Evolutionary conservation across 148 eudicot genomes (phyloP), one percentile per base, ranked within the genome.

Genomic region (Dysphania ambrosioides): DNA sequence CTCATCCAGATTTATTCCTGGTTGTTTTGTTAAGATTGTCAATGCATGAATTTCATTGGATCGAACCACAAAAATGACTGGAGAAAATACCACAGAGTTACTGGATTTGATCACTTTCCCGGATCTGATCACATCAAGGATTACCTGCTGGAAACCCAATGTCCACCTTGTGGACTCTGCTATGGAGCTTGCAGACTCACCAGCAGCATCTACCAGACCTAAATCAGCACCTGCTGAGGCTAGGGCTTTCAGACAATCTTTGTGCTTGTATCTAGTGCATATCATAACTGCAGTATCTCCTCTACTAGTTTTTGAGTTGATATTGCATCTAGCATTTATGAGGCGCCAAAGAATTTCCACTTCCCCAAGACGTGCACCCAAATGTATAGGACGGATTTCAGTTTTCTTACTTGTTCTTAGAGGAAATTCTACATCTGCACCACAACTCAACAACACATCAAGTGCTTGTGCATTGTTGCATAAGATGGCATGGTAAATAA

Each of bases 231-330:
- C 88, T 11, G 86, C 85, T 5, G 82, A 75, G 32, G 85, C 88
- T 27, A 89, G 82, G 27, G 83, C 80, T 76, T 82, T 86, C 36
- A 89, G 84, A 64, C 90, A 87, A 75, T 87, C 90, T 66, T 79
- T 85, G 19, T 79, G 83, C 73, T 87, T 89, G 79, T 85, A 72
- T 60, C 82, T 72, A 34, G 82, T 80, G 72, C 85, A 87, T 18
- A 87, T 87, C 89, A 89, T 89, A 6, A 86, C 74, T 0, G 90
- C 89, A 12, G 88, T 89, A 64, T 87, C 88, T 3, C 88, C 88
- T 23, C 75, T 63, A 75, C 77, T 83, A 7, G 84, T 85, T 72
- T 56, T 72, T 1, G 93, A 75, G 76, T 89, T 75, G 29, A 87
- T 53, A 41, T 85, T 74, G 67, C 93, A 85, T n/a, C 88, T 81